Base-by-base conservation (phyloP, 306 rosid genomes). In the Ormosia semicastrata region DNA sequence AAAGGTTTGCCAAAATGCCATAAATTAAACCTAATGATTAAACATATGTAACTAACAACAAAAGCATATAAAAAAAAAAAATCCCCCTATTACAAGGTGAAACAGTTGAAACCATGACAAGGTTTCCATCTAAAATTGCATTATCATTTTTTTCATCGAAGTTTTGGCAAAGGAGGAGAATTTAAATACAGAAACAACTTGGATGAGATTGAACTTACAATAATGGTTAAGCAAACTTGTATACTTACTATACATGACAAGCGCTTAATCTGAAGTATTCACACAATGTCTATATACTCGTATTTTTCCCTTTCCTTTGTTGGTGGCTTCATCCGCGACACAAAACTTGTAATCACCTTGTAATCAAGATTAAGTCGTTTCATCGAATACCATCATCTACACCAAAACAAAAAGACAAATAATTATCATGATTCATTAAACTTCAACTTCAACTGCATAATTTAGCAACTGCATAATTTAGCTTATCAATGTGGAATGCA, bases 331-430 rank as follows among this genome's bases (percentile, higher is more conserved):
- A 71, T 93, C 95, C 66, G 79, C 84, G 89, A 87, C 89, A 7
- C 18, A 53, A 79, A 79, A 82, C 78, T 70, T 52, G 59, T 71
- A 8, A 68, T 76, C 88, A 72, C 24, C 24, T 70, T 52, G 59
- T 71, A 8, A 68, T 76, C 88, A 72, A 73, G 81, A 75, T 91
- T 78, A 90, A 11, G 94, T 78, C 85, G 97, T 87, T 90, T 95
- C 99, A 89, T 95, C 88, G 88, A 93, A 95, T 82, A 82, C 90
- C 98, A 93, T 93, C 88, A 87, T 93, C 99, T 93, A 77, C 53
- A 84, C 34, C 77, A 75, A 65, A 77, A 56, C 75, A 50, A 14
- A 78, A 69, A 49, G 58, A 34, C 13, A 52, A 37, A 59, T 4
- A 71, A 58, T 41, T 37, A 72, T 24, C 13, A 66, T 33, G 39